Percentiles rank a stretch among this genome's conserved stretches.
phyloP scores from a whole-genome alignment of 768 basidiomycete genomes.

The Ramaria sp. region DNA sequence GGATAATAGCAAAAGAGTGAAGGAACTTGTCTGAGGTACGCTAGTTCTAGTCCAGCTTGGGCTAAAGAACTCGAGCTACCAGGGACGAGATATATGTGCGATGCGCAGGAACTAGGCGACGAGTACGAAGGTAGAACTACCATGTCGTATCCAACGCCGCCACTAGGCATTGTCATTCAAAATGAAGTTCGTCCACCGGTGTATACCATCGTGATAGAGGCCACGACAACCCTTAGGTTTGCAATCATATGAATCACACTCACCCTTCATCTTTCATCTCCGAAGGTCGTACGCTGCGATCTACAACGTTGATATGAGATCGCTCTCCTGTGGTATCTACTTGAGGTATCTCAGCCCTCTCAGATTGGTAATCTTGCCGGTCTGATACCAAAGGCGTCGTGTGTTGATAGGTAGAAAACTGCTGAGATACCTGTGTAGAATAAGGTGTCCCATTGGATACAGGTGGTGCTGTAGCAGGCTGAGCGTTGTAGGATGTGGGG shows the following conservation, averaged over 20 bases:
- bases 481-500: neutral
- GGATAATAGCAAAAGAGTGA: conserved; percentile 46
- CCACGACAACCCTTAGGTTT: neutral
- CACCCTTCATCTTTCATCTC: conserved; percentile 99
- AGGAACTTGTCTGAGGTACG: conserved; percentile 59
- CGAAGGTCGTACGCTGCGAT: conserved; percentile 66
- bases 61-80: conserved; percentile 40
- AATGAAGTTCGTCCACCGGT: neutral
- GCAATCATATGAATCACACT: conserved; percentile 29
- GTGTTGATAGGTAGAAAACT: conserved; percentile 73
- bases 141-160: conserved; percentile 14
- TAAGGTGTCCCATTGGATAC: conserved; percentile 23
- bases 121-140: conserved; percentile 34
- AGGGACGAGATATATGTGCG: conserved; percentile 49
- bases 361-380: conserved; percentile 15
- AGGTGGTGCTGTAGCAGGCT: conserved; percentile 15
- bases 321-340: conserved; percentile 9
- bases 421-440: conserved; percentile 43
- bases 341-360: conserved; percentile 4
- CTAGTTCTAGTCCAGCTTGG: conserved; percentile 65
- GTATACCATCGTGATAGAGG: neutral
- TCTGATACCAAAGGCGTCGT: conserved; percentile 38
- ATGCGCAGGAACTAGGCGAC: conserved; percentile 22
- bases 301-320: conserved; percentile 26
- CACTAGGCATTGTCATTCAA: neutral